Conservation (phyloP, 1,284 basidiomycete species). For the Apiotrichum domesticum region DNA sequence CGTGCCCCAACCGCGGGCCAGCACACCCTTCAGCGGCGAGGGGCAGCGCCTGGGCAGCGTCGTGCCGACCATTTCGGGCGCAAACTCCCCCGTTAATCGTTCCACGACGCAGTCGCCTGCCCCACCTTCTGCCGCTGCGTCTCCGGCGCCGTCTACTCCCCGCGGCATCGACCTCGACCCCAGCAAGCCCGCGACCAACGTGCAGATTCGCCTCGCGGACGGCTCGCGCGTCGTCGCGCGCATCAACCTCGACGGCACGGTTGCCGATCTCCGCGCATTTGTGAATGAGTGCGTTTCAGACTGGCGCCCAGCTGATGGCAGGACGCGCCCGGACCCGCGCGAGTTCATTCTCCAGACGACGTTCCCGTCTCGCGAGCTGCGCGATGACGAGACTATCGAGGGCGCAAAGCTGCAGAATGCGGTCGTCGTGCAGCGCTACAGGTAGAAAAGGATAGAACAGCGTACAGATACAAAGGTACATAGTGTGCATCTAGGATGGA, state of each 20-base stretch:
- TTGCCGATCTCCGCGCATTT: conserved; percentile 76
- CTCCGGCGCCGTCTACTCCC: conserved; percentile 17
- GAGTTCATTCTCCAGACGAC: conserved; percentile 74
- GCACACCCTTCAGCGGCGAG: conserved; percentile 59
- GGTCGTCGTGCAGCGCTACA: conserved; percentile 74
- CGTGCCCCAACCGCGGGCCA: conserved; percentile 48
- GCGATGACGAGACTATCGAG: conserved; percentile 65
- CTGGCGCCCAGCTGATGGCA: conserved; percentile 34
- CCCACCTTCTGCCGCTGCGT: conserved; percentile 9
- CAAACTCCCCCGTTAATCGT: background rate
- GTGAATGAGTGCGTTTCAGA: conserved; percentile 74
- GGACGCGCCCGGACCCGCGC: conserved; percentile 68
- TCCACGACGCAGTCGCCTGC: conserved; percentile 32
- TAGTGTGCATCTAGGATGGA: background rate
- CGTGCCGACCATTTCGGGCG: conserved; percentile 44
- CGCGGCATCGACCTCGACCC: conserved; percentile 48
- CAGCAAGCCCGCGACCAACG: conserved; percentile 68
- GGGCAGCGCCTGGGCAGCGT: conserved; percentile 78
- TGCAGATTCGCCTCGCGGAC: conserved; percentile 87
- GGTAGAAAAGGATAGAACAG: conserved; percentile 6
- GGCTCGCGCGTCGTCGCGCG: conserved; percentile 82
- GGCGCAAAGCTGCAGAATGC: conserved; percentile 69
- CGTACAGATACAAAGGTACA: background rate
- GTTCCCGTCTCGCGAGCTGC: conserved; percentile 73
- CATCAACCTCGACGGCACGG: conserved; percentile 88